Evolutionary conservation across 192 early-diverging fungal genomes (phyloP).

Genomic region (Podila epigama): DNA sequence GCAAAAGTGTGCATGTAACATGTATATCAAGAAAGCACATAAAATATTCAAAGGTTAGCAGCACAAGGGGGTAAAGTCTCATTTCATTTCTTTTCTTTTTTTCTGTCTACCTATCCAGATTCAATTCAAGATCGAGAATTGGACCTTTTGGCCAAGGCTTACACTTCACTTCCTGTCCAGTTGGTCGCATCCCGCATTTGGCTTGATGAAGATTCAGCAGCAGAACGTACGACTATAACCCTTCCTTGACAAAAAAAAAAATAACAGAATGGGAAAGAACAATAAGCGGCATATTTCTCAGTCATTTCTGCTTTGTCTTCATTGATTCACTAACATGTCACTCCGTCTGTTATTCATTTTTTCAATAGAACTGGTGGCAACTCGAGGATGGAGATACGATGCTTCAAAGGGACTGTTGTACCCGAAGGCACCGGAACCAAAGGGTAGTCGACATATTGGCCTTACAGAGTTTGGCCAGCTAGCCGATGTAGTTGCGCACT

Average conservation of each 20-base stretch:
- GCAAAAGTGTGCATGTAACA: not conserved
- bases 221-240: slow-evolving; percentile 49
- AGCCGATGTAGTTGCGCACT: slow-evolving; percentile 42
- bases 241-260: too few species aligned
- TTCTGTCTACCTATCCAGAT: slow-evolving; percentile 5
- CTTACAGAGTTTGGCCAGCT: slow-evolving; percentile 38
- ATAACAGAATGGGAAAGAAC: too few species aligned
- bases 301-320: not conserved
- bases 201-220: slow-evolving; percentile 33
- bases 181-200: slow-evolving; percentile 42
- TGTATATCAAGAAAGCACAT: too few species aligned
- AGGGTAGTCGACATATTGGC: slow-evolving; percentile 23
- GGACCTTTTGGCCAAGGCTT: slow-evolving; percentile 43
- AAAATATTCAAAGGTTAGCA: too few species aligned
- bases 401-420: slow-evolving; percentile 35
- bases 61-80: not conserved
- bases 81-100: not conserved
- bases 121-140: slow-evolving; percentile 44
- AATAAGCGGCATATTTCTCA: too few species aligned
- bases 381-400: slow-evolving; percentile 48
- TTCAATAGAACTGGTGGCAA: slow-evolving; percentile 28
- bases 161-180: slow-evolving; percentile 43
- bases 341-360: not conserved
- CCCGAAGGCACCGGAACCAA: slow-evolving; percentile 30
- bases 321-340: too few species aligned